Evolutionary conservation across 495 filamentous ascomycete genomes (phyloP).

Genomic region (Neurospora sp.): DNA sequence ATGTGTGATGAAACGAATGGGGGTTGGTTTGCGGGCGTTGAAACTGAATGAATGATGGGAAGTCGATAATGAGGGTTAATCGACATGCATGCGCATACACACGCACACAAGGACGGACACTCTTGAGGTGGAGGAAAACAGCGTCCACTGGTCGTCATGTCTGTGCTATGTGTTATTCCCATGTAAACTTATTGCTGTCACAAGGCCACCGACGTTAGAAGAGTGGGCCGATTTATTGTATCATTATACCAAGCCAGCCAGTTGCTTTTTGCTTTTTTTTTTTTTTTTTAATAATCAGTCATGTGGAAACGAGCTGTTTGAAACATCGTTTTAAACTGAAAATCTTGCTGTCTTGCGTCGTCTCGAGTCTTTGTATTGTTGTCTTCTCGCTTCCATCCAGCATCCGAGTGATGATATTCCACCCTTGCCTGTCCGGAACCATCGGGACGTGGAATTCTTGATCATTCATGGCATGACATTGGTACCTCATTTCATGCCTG

Average conservation of each 20-base stretch:
- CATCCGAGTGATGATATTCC: too few species aligned
- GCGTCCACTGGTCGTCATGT: background rate
- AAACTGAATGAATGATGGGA: background rate
- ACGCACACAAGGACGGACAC: background rate
- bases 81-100: background rate
- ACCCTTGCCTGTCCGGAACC: background rate
- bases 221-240: background rate
- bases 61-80: background rate
- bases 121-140: background rate
- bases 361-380: background rate
- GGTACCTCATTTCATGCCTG: too few species aligned
- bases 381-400: background rate
- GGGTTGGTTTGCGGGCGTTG: background rate
- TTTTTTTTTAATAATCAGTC: background rate
- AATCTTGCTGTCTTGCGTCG: background rate
- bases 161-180: background rate
- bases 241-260: background rate
- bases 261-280: background rate
- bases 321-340: too few species aligned
- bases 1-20: background rate
- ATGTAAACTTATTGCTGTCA: background rate
- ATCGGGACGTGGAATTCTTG: background rate
- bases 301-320: background rate
- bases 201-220: background rate
- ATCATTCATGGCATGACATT: too few species aligned